Evolutionary conservation across 225 moss, liverwort and hornwort species (phyloP), one percentile per base, ranked within the genome.

Genomic region (Asterella californica): DNA sequence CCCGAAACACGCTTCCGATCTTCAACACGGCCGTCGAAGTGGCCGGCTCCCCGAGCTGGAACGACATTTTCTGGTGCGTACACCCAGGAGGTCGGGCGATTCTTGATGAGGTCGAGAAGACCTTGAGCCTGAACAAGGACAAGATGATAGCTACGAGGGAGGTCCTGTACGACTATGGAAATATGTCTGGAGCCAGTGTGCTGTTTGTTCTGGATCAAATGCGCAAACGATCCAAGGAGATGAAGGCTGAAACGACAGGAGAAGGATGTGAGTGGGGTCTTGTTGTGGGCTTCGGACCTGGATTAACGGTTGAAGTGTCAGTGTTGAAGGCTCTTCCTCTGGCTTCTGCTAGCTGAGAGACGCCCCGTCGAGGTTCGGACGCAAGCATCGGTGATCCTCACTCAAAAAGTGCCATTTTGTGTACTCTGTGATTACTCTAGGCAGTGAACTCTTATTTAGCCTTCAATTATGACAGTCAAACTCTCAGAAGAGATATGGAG

Each of bases 61-160:
- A 80, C 53, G 80, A 80, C 33, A 59, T 80, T 4, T 80, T 80
- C 80, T 80, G 80, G 80, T 80, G 80, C 47, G 80, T 80, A 10
- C 80, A 80, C 72, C 80, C 80, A 1, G 80, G 80, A 21, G 80
- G 80, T 6, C 80, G 80, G 0, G 80, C 72, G 17, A 80, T 80
- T 54, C 71, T 80, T 2, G 80, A 72, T 22, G 80, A 80, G 32
- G 57, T 80, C 8, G 80, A 80, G 73, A 72, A 63, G 18, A 54
- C 59, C 21, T 38, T 80, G 46, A 24, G 15, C 14, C 33, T 80
- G 37, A 73, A 57, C 37, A 9, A 21, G 2, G 80, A 80, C 0
- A 80, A 80, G 80, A 32, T 80, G 57, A 38, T n/a, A 55, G 80
- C 80, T 19, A 80, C 72, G 4, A 38, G 80, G 27, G 80, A 80